Conservation (phyloP, 371 early-diverging fungal genomes). For the Rhizomucor miehei region DNA sequence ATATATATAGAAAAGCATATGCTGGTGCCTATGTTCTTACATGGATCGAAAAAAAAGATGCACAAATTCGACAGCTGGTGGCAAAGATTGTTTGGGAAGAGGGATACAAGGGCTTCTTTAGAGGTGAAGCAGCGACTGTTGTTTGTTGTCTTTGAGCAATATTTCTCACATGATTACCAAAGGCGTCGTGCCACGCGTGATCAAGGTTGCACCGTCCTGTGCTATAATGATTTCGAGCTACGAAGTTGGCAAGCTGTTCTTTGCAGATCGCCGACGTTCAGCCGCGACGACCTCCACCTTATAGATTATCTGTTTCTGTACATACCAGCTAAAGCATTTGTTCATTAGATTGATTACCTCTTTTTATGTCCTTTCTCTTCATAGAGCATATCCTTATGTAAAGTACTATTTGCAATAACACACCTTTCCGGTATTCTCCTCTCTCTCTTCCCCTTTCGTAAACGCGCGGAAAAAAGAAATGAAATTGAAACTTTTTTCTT, state of each 20-base stretch:
- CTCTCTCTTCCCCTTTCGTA: too few relatives aligned
- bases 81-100: slow-evolving; percentile 21
- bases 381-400: too few relatives aligned
- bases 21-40: not conserved
- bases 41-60: slow-evolving; percentile 10
- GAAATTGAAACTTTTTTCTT: too few relatives aligned
- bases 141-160: not conserved
- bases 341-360: too few relatives aligned
- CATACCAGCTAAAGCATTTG: too few relatives aligned
- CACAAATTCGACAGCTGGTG: slow-evolving; percentile 18
- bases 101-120: slow-evolving; percentile 25
- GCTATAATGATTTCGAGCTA: slow-evolving; percentile 95
- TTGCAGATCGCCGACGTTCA: slow-evolving; percentile 28
- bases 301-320: not conserved
- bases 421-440: too few relatives aligned
- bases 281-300: slow-evolving; percentile 3
- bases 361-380: too few relatives aligned
- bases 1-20: not conserved
- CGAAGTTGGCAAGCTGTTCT: slow-evolving; percentile 70
- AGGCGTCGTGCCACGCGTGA: slow-evolving; percentile 76
- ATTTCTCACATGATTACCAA: not conserved
- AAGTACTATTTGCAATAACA: too few relatives aligned
- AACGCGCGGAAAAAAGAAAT: too few relatives aligned
- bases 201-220: slow-evolving; percentile 94
- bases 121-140: slow-evolving; percentile 13